A percentile compares a stretch with the other conserved stretches of the same genome.
phyloP scores from a whole-genome alignment of 192 early-diverging fungal species.

The Powellomyces hirtus region DNA sequence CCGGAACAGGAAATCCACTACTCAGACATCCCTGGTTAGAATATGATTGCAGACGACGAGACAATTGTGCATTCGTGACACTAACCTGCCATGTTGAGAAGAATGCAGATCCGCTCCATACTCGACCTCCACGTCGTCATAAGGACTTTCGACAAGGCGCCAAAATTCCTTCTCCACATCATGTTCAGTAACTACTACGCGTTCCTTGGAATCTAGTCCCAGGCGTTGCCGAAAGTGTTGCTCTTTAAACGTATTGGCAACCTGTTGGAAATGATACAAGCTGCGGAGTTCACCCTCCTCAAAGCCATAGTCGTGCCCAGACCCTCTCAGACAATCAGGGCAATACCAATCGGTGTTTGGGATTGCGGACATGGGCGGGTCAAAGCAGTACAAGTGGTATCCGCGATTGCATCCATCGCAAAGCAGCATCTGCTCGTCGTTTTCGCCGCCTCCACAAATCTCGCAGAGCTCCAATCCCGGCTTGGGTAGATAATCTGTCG shows the following conservation, averaged over 20 bases:
- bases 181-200: slow-evolving; percentile 61
- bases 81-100: slow-evolving; percentile 80
- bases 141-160: slow-evolving; percentile 81
- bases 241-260: slow-evolving; percentile 80
- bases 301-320: slow-evolving; percentile 90
- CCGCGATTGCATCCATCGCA: slow-evolving; percentile 87
- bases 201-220: neutral
- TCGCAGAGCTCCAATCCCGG: slow-evolving; percentile 37
- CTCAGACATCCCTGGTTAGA: too few species aligned
- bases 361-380: slow-evolving; percentile 57
- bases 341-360: slow-evolving; percentile 84
- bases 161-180: slow-evolving; percentile 91
- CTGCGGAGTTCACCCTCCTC: slow-evolving; percentile 77
- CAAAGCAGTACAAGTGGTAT: slow-evolving; percentile 80
- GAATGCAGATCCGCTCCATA: slow-evolving; percentile 96
- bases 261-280: slow-evolving; percentile 73
- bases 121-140: slow-evolving; percentile 88
- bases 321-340: slow-evolving; percentile 69
- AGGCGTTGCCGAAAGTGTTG: slow-evolving; percentile 61
- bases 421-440: slow-evolving; percentile 68
- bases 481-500: slow-evolving; percentile 11
- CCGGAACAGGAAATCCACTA: slow-evolving; percentile 80
- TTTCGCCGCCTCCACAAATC: slow-evolving; percentile 49
- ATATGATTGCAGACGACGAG: neutral
- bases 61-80: neutral